phyloP scores from a whole-genome alignment of 352 stramenopile genomes.

The Globisporangium mamillatum region DNA sequence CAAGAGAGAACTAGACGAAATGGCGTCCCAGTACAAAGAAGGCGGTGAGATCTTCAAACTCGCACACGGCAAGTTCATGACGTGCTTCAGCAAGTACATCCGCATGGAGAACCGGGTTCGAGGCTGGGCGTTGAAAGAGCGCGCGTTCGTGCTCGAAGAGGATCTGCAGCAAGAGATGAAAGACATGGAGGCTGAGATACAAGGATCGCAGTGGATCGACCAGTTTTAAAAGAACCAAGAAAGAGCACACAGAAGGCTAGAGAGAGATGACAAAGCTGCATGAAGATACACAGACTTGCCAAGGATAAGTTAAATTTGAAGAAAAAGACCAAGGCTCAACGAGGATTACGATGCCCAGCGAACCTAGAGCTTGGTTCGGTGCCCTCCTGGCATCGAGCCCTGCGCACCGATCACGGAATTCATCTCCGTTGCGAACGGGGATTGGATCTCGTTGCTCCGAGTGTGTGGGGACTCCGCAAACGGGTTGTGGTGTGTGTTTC shows the following conservation, averaged over 20 bases:
- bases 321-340: neutral
- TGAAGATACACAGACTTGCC: neutral
- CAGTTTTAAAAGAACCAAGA: constrained; percentile 6
- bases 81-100: constrained; percentile 55
- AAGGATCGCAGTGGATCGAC: constrained; percentile 18
- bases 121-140: constrained; percentile 45
- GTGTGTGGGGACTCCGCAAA: constrained; percentile 38
- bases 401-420: constrained; percentile 48
- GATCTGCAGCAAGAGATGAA: constrained; percentile 59
- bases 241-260: neutral
- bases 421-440: constrained; percentile 59
- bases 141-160: constrained; percentile 54
- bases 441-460: constrained; percentile 25
- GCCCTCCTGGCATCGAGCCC: constrained; percentile 15
- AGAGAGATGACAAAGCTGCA: neutral
- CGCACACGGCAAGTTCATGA: constrained; percentile 44
- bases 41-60: constrained; percentile 38
- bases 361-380: constrained; percentile 41
- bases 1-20: constrained; percentile 31
- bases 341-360: neutral
- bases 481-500: constrained; percentile 24
- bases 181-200: constrained; percentile 22
- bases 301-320: constrained; percentile 16
- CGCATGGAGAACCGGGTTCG: constrained; percentile 48
- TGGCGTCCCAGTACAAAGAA: constrained; percentile 41